These are phyloP conservation scores for Mycena latifolia DNA, from an alignment of 768 basidiomycete species.

Conservation along the genomic window DNA sequence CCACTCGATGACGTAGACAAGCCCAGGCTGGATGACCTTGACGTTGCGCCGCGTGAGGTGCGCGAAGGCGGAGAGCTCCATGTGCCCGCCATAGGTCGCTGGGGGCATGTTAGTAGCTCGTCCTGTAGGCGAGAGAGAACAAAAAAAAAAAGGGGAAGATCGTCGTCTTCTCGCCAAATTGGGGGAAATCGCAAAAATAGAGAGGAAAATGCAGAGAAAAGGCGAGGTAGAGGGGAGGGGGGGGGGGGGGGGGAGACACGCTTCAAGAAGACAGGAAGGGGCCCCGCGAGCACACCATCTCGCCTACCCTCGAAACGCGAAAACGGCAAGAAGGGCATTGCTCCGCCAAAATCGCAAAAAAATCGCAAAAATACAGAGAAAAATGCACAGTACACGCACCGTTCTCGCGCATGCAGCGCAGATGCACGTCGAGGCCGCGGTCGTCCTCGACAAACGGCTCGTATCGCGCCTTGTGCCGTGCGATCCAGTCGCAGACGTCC, in stretches of 20 bases:
- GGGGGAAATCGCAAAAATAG: constrained; percentile 1
- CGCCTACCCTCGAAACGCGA: too few species aligned
- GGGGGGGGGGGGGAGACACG: too few species aligned
- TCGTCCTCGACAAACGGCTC: constrained; percentile 91
- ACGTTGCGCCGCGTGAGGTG: constrained; percentile 83
- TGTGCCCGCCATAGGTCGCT: constrained; percentile 94
- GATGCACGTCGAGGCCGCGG: constrained; percentile 78
- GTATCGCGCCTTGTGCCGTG: constrained; percentile 75
- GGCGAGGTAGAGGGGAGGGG: too few species aligned
- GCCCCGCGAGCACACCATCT: too few species aligned
- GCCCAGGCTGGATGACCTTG: constrained; percentile 93
- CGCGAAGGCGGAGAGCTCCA: constrained; percentile 94
- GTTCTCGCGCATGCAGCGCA: constrained; percentile 83
- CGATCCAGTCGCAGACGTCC: constrained; percentile 89
- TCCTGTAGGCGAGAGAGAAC: neutral
- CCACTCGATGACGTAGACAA: constrained; percentile 94
- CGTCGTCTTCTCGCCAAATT: too few species aligned
- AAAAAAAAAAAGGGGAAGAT: too few species aligned
- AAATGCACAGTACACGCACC: constrained; percentile 72
- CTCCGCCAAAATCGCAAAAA: neutral
- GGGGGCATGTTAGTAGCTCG: constrained; percentile 15
- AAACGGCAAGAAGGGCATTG: neutral
- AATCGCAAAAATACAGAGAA: constrained; percentile 5
- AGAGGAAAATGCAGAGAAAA: constrained; percentile 3
- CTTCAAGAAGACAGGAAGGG: too few species aligned